Evolutionary conservation across 805 yeast species (phyloP), one percentile per base, ranked within the genome.

Genomic region (Myxozyma udenii): DNA sequence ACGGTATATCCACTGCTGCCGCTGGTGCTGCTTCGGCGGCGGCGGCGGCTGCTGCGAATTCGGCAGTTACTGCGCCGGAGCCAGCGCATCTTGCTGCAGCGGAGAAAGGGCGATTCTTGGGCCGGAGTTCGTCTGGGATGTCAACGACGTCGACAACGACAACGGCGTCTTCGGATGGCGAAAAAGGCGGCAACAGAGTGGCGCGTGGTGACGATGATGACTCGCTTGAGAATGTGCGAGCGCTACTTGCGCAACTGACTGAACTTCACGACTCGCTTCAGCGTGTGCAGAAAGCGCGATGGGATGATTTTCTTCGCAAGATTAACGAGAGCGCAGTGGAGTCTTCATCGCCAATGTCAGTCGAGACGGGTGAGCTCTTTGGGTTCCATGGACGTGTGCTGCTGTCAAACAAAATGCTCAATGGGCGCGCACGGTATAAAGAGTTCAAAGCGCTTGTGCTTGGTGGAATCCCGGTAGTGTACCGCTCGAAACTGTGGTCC

Each of bases 401-500:
- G 12, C 54, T 62, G 16, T 50, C 56, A 30, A 33, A 65, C 62
- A 38, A 47, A 48, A 18, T 36, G 6, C 40, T 23, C 12, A 39
- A 47, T 23, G 57, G 60, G 3, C 50, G 51, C 19, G 35, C 53
- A 2, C 54, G 64, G 11, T 64, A 64, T 54, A 63, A 64, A 48
- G 67, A 64, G 48, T 69, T 74, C 36, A 57, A 57, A 1, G 65
- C 59, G 12, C 65, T 79, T 14, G 73, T 77, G 2, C 61, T 65
- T 26, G 65, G 66, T 22, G 84, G 84, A 0, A 71, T 80, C 0
- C 81, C 83, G 0, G 67, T 72, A 41, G 72, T 71, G 23, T 71
- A 76, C 50, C 65, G 83, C 4, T 68, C 77, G 19, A 64, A 67
- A 32, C 65, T 79, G 7, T 79, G 84, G 84, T 64, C 73, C 11